phyloP scores from a whole-genome alignment of 805 yeast genomes.

The Dipodascus geniculatus region DNA sequence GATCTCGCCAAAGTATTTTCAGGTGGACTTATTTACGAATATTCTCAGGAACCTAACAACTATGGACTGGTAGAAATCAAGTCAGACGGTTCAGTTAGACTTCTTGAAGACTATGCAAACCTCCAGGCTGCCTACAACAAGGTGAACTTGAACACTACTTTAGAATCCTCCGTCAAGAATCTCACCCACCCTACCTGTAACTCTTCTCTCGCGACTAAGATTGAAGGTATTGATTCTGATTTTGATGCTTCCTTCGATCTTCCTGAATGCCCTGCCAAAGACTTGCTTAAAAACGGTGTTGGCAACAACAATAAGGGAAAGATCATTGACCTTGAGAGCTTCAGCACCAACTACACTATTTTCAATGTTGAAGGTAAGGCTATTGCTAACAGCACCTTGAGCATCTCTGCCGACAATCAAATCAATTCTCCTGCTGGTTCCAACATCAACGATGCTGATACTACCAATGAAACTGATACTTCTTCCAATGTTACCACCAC shows the following conservation, averaged over 20 bases:
- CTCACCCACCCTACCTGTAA: slow-evolving; percentile 20
- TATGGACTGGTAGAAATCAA: slow-evolving; percentile 61
- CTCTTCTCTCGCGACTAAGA: slow-evolving; percentile 6
- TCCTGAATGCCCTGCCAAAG: slow-evolving; percentile 27
- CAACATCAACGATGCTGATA: slow-evolving; percentile 6
- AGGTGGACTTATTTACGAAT: slow-evolving; percentile 81
- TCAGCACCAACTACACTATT: slow-evolving; percentile 21
- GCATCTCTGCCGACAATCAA: slow-evolving; percentile 14
- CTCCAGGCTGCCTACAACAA: slow-evolving; percentile 39
- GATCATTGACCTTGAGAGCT: slow-evolving; percentile 18
- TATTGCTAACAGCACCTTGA: slow-evolving; percentile 17
- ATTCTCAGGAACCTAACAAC: slow-evolving; percentile 64
- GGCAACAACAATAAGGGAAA: slow-evolving; percentile 29
- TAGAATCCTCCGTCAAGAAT: slow-evolving; percentile 7
- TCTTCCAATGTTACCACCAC: slow-evolving; percentile 6
- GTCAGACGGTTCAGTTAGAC: slow-evolving; percentile 30
- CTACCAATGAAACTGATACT: slow-evolving; percentile 2
- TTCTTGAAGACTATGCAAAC: slow-evolving; percentile 40
- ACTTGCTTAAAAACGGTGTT: slow-evolving; percentile 26
- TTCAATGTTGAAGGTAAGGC: slow-evolving; percentile 21
- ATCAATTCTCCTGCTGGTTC: slow-evolving; percentile 17
- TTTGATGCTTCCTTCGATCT: slow-evolving; percentile 23
- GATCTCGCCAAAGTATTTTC: slow-evolving; percentile 68
- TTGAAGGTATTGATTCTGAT: slow-evolving; percentile 17
- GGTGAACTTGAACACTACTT: slow-evolving; percentile 20